These are phyloP conservation scores for Taphrina flavorubra DNA, from an alignment of 1,139 yeast species.

Conservation along the genomic window DNA sequence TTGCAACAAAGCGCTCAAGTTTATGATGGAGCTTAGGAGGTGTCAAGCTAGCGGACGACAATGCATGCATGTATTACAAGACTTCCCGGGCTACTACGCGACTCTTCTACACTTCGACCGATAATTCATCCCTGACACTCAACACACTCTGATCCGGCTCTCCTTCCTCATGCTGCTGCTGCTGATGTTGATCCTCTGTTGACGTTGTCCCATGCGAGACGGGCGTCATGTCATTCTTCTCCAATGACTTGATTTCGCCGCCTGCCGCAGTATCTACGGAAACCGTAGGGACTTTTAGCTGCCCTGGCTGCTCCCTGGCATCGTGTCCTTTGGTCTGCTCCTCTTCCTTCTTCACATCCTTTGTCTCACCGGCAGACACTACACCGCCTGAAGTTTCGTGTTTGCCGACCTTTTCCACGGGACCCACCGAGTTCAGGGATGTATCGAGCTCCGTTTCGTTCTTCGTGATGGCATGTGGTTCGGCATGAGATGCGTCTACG, in stretches of 20 bases:
- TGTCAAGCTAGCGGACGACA: no score
- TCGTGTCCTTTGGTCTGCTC: background rate
- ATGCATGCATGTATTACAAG: no score
- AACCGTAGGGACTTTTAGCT: constrained; percentile 16
- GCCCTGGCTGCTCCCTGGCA: background rate
- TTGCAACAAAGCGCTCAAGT: no score
- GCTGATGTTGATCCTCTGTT: no score
- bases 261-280: constrained; percentile 22
- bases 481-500: constrained; percentile 7
- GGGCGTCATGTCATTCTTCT: constrained; percentile 14
- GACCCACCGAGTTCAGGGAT: background rate
- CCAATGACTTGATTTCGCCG: constrained; percentile 32
- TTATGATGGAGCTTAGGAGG: no score
- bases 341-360: background rate
- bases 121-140: constrained; percentile 8
- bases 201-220: no score
- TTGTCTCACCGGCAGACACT: background rate
- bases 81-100: no score
- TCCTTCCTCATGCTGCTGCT: background rate
- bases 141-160: constrained; percentile 2
- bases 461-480: constrained; percentile 20
- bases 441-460: constrained; percentile 6
- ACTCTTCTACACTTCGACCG: background rate
- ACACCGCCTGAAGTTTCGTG: constrained; percentile 11
- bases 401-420: background rate